These are phyloP conservation scores for Citropsis articulata DNA, from an alignment of 345 rosid species.

Conservation along the genomic window DNA sequence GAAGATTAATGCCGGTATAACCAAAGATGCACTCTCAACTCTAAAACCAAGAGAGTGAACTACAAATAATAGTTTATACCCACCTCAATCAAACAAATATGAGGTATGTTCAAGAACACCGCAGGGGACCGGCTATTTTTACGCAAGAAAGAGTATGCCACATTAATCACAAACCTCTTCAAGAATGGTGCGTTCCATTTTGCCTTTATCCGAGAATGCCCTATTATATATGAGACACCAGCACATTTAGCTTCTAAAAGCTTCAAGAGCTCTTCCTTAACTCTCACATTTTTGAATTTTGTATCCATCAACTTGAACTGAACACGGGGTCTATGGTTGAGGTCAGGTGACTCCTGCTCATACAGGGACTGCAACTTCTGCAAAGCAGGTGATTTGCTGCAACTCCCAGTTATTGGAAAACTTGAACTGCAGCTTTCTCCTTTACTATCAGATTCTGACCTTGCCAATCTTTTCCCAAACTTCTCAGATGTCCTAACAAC, in stretches of 20 bases:
- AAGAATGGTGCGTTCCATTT: slow-evolving; percentile 63
- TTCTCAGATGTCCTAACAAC: slow-evolving; percentile 77
- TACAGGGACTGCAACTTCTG: slow-evolving; percentile 55
- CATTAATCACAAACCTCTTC: slow-evolving; percentile 68
- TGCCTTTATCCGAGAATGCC: slow-evolving; percentile 69
- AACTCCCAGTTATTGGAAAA: slow-evolving; percentile 32
- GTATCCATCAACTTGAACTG: slow-evolving; percentile 61
- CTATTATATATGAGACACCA: slow-evolving; percentile 73
- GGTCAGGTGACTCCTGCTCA: slow-evolving; percentile 55
- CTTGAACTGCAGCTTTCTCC: slow-evolving; percentile 42
- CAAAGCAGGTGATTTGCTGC: slow-evolving; percentile 66
- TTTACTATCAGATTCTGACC: slow-evolving; percentile 40
- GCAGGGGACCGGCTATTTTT: slow-evolving; percentile 80
- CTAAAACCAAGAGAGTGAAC: not conserved
- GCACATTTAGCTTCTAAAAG: slow-evolving; percentile 78
- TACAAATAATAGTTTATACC: slow-evolving; percentile 86
- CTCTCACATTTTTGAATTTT: slow-evolving; percentile 49
- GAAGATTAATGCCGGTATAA: not conserved
- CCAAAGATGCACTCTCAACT: not conserved
- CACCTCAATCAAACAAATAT: slow-evolving; percentile 77
- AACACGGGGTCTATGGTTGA: slow-evolving; percentile 40
- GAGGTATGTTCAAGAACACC: slow-evolving; percentile 81
- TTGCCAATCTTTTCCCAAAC: slow-evolving; percentile 61
- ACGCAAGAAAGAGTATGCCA: slow-evolving; percentile 76
- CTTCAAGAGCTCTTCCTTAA: slow-evolving; percentile 73